phyloP scores from a whole-genome alignment of 805 yeast species.

The Citeromyces matritensis region DNA sequence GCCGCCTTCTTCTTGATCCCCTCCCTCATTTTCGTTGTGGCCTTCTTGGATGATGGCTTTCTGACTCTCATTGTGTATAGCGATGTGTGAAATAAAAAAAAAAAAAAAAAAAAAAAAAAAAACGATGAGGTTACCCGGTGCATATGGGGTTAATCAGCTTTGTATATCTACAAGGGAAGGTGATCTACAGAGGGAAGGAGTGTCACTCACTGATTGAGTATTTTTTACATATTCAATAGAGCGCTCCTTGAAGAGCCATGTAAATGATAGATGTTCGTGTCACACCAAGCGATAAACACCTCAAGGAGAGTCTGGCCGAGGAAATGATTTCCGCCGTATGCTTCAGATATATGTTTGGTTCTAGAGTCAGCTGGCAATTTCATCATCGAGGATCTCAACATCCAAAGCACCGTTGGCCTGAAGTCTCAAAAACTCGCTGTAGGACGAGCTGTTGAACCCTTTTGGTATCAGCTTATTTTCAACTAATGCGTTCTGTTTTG shows the following conservation, averaged over 20 bases:
- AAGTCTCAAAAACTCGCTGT: conserved; percentile 39
- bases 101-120: too few species aligned
- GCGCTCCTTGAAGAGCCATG: too few species aligned
- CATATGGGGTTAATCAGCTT: too few species aligned
- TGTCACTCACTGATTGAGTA: too few species aligned
- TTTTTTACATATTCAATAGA: too few species aligned
- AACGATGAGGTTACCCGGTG: too few species aligned
- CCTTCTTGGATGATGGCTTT: conserved; percentile 73
- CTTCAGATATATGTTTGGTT: conserved; percentile 25
- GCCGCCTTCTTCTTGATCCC: conserved; percentile 94
- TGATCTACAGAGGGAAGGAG: too few species aligned
- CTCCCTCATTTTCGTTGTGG: conserved; percentile 85
- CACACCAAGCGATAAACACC: conserved; percentile 55
- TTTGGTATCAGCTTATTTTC: conserved; percentile 41
- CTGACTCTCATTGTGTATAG: conserved; percentile 3
- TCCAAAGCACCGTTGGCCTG: conserved; percentile 49
- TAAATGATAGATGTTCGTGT: too few species aligned
- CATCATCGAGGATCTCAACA: conserved; percentile 31
- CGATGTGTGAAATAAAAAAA: too few species aligned
- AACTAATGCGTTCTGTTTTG: conserved; percentile 40
- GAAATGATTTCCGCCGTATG: conserved; percentile 30
- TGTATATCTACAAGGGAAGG: too few species aligned
- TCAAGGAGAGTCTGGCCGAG: conserved; percentile 33
- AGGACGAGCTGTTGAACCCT: conserved; percentile 33
- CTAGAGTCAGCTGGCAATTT: conserved; percentile 30